These are phyloP conservation scores for Lentinus brumalis DNA, from an alignment of 768 basidiomycete genomes.

Conservation along the genomic window DNA sequence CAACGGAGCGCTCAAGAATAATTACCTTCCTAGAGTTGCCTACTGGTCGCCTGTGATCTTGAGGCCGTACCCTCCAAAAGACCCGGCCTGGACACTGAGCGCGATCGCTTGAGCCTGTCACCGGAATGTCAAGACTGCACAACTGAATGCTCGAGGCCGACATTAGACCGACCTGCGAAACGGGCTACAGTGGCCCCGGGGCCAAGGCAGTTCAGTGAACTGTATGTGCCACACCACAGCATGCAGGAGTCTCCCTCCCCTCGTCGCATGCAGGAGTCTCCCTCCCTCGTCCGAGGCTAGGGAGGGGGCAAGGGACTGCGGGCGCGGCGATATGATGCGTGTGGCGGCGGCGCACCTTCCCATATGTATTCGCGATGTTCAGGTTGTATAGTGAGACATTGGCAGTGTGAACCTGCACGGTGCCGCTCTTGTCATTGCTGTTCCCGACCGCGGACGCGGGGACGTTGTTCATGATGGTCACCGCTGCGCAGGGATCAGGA, in stretches of 20 bases:
- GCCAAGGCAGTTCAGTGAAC: neutral
- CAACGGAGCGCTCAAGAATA: neutral
- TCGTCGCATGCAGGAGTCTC: too few relatives aligned
- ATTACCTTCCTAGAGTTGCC: neutral
- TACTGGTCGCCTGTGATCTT: slow-evolving; percentile 25
- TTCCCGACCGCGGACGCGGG: slow-evolving; percentile 24
- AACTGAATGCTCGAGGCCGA: neutral
- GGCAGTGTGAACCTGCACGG: slow-evolving; percentile 24
- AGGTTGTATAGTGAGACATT: slow-evolving; percentile 29
- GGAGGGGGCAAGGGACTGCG: too few relatives aligned
- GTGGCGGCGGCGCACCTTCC: slow-evolving; percentile 7
- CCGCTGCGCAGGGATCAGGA: slow-evolving; percentile 10
- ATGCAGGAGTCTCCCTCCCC: neutral
- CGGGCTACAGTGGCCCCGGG: slow-evolving; percentile 2
- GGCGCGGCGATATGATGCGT: neutral
- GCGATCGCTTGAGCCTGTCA: slow-evolving; percentile 26
- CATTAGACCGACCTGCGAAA: slow-evolving; percentile 14
- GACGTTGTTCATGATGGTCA: slow-evolving; percentile 24
- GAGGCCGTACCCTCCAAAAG: slow-evolving; percentile 25
- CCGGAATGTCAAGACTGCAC: neutral
- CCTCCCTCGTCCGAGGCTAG: too few relatives aligned
- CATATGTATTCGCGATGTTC: slow-evolving; percentile 29
- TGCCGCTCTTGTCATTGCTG: slow-evolving; percentile 28
- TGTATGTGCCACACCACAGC: neutral
- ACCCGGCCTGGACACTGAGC: slow-evolving; percentile 21